phyloP scores from a whole-genome alignment of 768 basidiomycete species.

The Suillus spraguei region DNA sequence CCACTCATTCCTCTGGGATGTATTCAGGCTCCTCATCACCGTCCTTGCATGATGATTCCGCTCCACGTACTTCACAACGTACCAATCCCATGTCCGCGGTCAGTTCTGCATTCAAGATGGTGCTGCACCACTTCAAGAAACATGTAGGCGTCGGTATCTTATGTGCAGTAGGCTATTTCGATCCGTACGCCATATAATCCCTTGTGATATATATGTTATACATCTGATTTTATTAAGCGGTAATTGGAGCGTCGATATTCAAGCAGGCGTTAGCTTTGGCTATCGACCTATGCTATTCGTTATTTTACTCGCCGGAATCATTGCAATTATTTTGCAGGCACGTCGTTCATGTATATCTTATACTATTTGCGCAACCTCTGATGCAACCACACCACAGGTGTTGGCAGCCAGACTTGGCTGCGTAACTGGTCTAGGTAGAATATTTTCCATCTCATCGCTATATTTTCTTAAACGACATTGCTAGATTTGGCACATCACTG shows the following conservation, averaged over 20 bases:
- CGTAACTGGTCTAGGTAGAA: slow-evolving; percentile 28
- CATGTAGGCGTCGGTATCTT: slow-evolving; percentile 44
- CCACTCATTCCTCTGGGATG: slow-evolving; percentile 21
- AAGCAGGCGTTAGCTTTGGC: slow-evolving; percentile 45
- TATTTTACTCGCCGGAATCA: slow-evolving; percentile 45
- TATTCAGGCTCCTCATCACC: slow-evolving; percentile 23
- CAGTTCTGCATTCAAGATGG: slow-evolving; percentile 10
- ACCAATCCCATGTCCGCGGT: slow-evolving; percentile 8
- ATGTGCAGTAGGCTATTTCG: slow-evolving; percentile 40
- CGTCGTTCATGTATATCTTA: not conserved
- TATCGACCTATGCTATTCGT: slow-evolving; percentile 49
- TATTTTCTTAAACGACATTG: not conserved
- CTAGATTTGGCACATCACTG: slow-evolving; percentile 52
- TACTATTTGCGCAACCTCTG: not conserved
- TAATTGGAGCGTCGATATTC: slow-evolving; percentile 48
- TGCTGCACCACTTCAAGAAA: slow-evolving; percentile 33
- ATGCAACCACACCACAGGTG: slow-evolving; percentile 23
- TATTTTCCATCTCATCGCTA: not conserved
- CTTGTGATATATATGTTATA: not conserved
- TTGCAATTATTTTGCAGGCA: slow-evolving; percentile 46
- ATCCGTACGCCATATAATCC: slow-evolving; percentile 25
- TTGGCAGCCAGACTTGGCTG: slow-evolving; percentile 46
- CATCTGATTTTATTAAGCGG: slow-evolving; percentile 23
- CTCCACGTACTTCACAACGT: slow-evolving; percentile 10
- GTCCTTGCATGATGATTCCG: slow-evolving; percentile 15